Percentiles rank a stretch among this genome's conserved stretches.
phyloP scores from a whole-genome alignment of 352 stramenopile genomes.

The Phytopythium mirpurense region DNA sequence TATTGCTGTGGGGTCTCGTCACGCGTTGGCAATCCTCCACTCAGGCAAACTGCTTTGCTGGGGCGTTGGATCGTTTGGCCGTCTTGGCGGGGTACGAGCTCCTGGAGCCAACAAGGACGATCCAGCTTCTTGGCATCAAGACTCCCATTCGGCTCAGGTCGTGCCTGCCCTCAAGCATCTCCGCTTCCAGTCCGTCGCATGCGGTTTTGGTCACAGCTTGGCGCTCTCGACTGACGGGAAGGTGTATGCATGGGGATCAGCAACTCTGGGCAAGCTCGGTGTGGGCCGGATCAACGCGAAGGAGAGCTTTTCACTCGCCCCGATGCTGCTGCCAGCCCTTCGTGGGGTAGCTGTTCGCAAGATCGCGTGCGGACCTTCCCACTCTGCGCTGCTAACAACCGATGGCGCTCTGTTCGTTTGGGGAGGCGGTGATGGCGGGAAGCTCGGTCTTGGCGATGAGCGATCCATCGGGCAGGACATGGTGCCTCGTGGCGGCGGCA shows the following conservation, averaged over 20 bases:
- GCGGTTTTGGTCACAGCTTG: slow-evolving; percentile 65
- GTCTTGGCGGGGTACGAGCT: slow-evolving; percentile 32
- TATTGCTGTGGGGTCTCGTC: slow-evolving; percentile 61
- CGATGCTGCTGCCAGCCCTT: slow-evolving; percentile 33
- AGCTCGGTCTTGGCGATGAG: slow-evolving; percentile 63
- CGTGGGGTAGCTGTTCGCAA: slow-evolving; percentile 36
- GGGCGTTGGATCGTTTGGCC: slow-evolving; percentile 66
- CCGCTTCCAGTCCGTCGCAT: slow-evolving; percentile 53
- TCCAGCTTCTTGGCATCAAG: slow-evolving; percentile 44
- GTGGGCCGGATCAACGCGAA: slow-evolving; percentile 32
- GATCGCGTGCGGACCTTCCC: slow-evolving; percentile 72
- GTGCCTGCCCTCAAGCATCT: slow-evolving; percentile 32
- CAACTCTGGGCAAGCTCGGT: slow-evolving; percentile 67
- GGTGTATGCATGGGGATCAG: slow-evolving; percentile 75
- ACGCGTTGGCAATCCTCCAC: slow-evolving; percentile 59
- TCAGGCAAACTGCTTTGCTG: slow-evolving; percentile 63
- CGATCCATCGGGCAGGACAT: slow-evolving; percentile 52
- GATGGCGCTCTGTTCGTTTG: slow-evolving; percentile 66
- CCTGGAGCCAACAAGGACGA: slow-evolving; percentile 17
- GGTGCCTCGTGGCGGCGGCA: slow-evolving; percentile 51
- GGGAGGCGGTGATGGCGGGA: slow-evolving; percentile 64
- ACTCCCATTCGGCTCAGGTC: slow-evolving; percentile 38
- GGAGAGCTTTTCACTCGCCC: slow-evolving; percentile 64
- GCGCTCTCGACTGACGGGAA: slow-evolving; percentile 53
- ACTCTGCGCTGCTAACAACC: slow-evolving; percentile 58